These are phyloP conservation scores for Picocystis sp. DNA, from an alignment of 163 green algal species.

Conservation along the genomic window DNA sequence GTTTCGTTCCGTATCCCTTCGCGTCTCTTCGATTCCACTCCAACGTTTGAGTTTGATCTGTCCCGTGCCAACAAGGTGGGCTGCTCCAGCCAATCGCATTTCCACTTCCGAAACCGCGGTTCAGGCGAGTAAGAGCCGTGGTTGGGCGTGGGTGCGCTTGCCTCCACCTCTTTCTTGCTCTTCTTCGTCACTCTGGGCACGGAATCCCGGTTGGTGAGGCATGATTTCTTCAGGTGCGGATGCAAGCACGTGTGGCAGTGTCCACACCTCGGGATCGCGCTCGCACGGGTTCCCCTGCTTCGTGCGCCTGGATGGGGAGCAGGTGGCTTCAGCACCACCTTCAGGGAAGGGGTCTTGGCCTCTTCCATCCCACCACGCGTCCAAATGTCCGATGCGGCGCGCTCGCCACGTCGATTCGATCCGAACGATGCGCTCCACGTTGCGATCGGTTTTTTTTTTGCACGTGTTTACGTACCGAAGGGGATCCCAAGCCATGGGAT, in stretches of 20 bases:
- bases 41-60: conserved; percentile 1
- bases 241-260: conserved; percentile 4
- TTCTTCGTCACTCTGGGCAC: background rate
- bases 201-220: background rate
- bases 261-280: conserved; percentile 1
- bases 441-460: no score
- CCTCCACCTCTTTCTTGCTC: conserved; percentile 4
- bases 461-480: no score
- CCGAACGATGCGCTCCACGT: no score
- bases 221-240: conserved; percentile 6
- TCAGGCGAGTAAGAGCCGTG: no score
- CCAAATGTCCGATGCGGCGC: no score
- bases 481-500: no score
- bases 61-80: background rate
- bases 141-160: background rate
- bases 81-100: conserved; percentile 2
- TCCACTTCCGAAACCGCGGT: background rate
- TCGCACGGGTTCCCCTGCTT: no score
- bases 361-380: no score
- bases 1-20: background rate
- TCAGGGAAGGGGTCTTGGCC: no score
- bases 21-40: background rate
- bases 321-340: no score
- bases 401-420: no score
- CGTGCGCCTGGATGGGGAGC: no score